These are phyloP conservation scores for Hydnomerulius pinastri DNA, from an alignment of 768 basidiomycete genomes.

Conservation along the genomic window DNA sequence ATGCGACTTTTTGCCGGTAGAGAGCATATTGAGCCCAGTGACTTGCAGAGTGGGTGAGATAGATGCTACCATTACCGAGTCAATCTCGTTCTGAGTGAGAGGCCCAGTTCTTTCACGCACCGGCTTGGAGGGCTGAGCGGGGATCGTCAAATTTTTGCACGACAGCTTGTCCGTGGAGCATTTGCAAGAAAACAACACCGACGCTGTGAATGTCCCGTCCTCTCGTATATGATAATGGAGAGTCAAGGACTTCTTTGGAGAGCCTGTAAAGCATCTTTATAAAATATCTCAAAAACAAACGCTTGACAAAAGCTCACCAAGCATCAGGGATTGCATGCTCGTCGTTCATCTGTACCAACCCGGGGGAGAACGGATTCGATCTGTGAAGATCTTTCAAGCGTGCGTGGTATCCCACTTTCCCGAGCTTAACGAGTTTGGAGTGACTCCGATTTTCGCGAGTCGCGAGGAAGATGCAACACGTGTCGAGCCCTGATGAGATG, in stretches of 20 bases:
- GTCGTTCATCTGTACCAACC: conserved; percentile 15
- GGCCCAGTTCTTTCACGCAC: conserved; percentile 36
- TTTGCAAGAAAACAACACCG: conserved; percentile 79
- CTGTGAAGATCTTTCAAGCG: conserved; percentile 78
- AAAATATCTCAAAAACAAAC: not conserved
- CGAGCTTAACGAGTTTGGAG: conserved; percentile 71
- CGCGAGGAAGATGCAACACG: conserved; percentile 62
- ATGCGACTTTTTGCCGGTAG: conserved; percentile 54
- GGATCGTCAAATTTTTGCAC: conserved; percentile 54
- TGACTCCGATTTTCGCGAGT: conserved; percentile 50
- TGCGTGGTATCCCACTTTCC: conserved; percentile 70
- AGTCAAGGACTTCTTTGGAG: conserved; percentile 76
- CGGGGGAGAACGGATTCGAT: conserved; percentile 72
- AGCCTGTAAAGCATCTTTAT: conserved; percentile 47
- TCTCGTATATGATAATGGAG: conserved; percentile 74
- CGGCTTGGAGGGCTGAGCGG: conserved; percentile 55
- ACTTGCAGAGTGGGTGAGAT: conserved; percentile 54
- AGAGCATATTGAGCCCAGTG: conserved; percentile 61
- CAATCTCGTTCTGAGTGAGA: not conserved
- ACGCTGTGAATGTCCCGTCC: conserved; percentile 82
- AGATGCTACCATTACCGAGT: conserved; percentile 38
- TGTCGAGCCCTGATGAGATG: conserved; percentile 48
- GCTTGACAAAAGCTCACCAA: conserved; percentile 18
- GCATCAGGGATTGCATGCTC: conserved; percentile 29
- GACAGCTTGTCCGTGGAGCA: conserved; percentile 80